Conservation (phyloP, 306 rosid genomes). For the Lathyrus sativus region DNA sequence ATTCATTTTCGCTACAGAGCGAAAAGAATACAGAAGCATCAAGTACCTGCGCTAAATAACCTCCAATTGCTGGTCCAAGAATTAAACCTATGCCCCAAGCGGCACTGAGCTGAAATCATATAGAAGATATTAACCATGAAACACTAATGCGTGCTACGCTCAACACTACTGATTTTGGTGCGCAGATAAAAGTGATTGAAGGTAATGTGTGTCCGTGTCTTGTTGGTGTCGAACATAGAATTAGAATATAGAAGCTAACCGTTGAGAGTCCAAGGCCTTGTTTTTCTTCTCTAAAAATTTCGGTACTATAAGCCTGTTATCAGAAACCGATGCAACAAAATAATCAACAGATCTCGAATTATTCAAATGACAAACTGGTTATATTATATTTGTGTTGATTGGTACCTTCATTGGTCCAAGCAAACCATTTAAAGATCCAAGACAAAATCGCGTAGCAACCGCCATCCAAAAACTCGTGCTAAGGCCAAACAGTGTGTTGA, state of each 20-base stretch:
- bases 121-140: background rate
- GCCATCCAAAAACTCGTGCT: conserved; percentile 95
- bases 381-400: background rate
- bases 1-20: too few species aligned
- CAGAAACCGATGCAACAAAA: conserved; percentile 12
- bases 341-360: background rate
- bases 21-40: background rate
- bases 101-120: background rate
- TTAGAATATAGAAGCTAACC: conserved; percentile 41
- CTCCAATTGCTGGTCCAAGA: conserved; percentile 26
- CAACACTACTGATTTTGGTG: too few species aligned
- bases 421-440: conserved; percentile 82
- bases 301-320: conserved; percentile 73
- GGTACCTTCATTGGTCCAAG: conserved; percentile 87
- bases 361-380: background rate
- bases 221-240: background rate
- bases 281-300: conserved; percentile 65
- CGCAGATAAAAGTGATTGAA: too few species aligned
- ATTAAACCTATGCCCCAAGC: conserved; percentile 25
- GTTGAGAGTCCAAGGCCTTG: conserved; percentile 84
- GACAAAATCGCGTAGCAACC: conserved; percentile 63
- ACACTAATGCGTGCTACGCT: background rate
- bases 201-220: background rate
- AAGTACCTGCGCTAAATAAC: conserved; percentile 37
- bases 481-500: conserved; percentile 82